Conservation (phyloP, 805 yeast species). For the Nakazawaea molendinolei region DNA sequence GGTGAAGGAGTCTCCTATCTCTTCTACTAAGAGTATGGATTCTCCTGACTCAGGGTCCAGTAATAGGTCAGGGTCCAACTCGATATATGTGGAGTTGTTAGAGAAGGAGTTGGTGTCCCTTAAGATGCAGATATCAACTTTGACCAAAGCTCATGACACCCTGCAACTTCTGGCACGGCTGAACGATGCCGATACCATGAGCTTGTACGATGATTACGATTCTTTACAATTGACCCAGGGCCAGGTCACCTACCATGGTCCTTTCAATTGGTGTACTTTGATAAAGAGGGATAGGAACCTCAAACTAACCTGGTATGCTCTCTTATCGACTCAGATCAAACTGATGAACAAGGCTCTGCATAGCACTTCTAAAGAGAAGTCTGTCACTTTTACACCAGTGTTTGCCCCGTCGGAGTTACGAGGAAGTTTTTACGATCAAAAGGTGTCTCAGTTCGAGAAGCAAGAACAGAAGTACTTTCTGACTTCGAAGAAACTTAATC, state of each 20-base stretch:
- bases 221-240: constrained; percentile 37
- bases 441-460: no score
- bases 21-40: no score
- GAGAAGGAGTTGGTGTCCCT: constrained; percentile 1
- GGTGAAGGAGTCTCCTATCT: no score
- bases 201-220: constrained; percentile 34
- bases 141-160: background rate
- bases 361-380: no score
- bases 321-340: background rate
- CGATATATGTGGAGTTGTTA: background rate
- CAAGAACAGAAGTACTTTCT: no score
- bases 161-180: no score
- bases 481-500: no score
- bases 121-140: background rate
- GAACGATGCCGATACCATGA: constrained; percentile 28
- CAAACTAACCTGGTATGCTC: constrained; percentile 25
- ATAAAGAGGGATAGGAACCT: constrained; percentile 39
- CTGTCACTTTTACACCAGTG: no score
- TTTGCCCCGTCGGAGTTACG: no score
- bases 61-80: no score
- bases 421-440: no score
- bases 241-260: constrained; percentile 42
- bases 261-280: constrained; percentile 42
- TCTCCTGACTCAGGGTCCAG: no score
- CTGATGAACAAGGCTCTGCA: background rate